Base-by-base conservation (phyloP, 306 rosid genomes). In the Inga leiocalycina region DNA sequence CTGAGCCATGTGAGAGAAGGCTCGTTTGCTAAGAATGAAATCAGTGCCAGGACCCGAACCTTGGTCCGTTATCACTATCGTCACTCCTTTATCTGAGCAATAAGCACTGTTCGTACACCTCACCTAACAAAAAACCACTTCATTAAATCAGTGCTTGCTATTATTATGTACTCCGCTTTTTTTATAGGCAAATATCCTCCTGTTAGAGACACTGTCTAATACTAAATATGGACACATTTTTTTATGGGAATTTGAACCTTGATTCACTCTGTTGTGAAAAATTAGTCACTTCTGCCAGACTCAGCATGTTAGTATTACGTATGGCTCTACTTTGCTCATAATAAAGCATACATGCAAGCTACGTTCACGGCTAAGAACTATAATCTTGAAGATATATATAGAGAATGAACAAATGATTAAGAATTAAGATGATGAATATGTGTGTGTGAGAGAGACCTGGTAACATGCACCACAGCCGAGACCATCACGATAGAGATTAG, bases 391-490 rank as follows among this genome's bases (percentile, higher is more conserved):
- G 34, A 24, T 24, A 61, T 11, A 24, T 61, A 24, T 61, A 62
- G 71, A 71, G 11, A 71, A 71, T 71, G 4, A 71, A 41, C 19
- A 19, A n/a, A 43, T n/a, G 35, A 6, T 65, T 2, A 30, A 14
- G 41, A 62, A 62, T 11, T 12, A 10, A 62, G 49, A 10, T 19
- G 49, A 69, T 37, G 61, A 39, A 67, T 76, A n/a, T 57, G 9
- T 52, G 0, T 52, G 2, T 52, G 3, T 59, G 30, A 27, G 30
- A 65, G 71, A 87, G 49, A 93, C 99, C 96, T 92, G 96, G 81
- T 95, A 95, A 89, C 99, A 95, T 84, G 99, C 93, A 4, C 98
- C 97, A 54, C 99, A 95, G 84, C 99, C 99, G 51, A 95, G 89
- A 30, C 99, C 98, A 67, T 87, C 83, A 45, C 93, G 70, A 75